Percentiles rank a stretch among this genome's conserved stretches.
These are phyloP conservation scores for Calycina marina DNA, from an alignment of 2,329 filamentous ascomycete genomes.

Conservation along the genomic window DNA sequence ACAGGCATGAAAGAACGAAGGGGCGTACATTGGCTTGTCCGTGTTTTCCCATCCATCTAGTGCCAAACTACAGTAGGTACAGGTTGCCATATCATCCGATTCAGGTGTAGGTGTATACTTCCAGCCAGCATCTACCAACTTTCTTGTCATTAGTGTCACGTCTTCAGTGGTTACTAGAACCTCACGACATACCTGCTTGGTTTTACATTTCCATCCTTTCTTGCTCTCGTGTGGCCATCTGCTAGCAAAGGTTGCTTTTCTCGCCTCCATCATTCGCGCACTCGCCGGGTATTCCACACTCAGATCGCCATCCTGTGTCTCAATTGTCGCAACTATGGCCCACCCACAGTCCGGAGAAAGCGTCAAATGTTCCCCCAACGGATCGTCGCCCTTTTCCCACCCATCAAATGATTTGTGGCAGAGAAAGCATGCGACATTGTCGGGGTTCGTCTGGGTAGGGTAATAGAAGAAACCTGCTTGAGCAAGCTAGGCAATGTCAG, in stretches of 20 bases:
- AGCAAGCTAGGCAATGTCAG: conserved; percentile 54
- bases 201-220: conserved; percentile 79
- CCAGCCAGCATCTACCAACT: conserved; percentile 89
- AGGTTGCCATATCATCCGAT: conserved; percentile 79
- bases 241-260: conserved; percentile 69
- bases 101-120: conserved; percentile 76
- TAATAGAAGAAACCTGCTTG: conserved; percentile 84
- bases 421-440: conserved; percentile 83
- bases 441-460: conserved; percentile 57
- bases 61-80: conserved; percentile 76
- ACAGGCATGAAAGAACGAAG: conserved; percentile 1
- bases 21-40: conserved; percentile 68
- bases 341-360: conserved; percentile 76
- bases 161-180: not conserved
- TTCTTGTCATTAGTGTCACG: conserved; percentile 15
- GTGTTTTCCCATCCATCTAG: conserved; percentile 90
- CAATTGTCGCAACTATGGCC: conserved; percentile 57
- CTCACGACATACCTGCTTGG: conserved; percentile 51
- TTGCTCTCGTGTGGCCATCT: conserved; percentile 84
- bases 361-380: conserved; percentile 70
- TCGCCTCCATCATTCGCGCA: conserved; percentile 57
- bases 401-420: conserved; percentile 76
- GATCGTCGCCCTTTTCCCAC: conserved; percentile 80
- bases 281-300: conserved; percentile 60
- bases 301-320: conserved; percentile 46